A percentile compares a stretch with the other conserved stretches of the same genome.
These are phyloP conservation scores for Cyberlindnera mississippiensis DNA, from an alignment of 805 yeast genomes.

Conservation along the genomic window DNA sequence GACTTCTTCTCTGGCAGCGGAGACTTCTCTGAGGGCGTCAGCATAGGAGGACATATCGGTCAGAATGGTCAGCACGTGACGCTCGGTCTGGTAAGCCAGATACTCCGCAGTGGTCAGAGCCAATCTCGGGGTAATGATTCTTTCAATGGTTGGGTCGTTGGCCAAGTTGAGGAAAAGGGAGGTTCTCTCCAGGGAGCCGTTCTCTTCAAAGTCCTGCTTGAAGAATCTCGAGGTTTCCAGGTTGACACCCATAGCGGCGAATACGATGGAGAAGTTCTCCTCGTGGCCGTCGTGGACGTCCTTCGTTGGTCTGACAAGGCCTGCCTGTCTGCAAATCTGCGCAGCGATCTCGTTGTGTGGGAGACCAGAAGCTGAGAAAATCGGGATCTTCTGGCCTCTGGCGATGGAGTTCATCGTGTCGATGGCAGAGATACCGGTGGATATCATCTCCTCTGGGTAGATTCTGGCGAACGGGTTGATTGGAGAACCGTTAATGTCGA, in stretches of 20 bases:
- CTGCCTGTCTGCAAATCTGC: slow-evolving; percentile 99
- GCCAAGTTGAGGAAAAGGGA: slow-evolving; percentile 96
- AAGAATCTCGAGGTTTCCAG: slow-evolving; percentile 97
- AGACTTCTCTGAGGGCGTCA: slow-evolving; percentile 98
- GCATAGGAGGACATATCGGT: slow-evolving; percentile 99
- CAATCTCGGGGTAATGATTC: slow-evolving; percentile 98
- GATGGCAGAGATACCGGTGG: slow-evolving; percentile 97
- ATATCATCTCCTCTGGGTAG: slow-evolving; percentile 99
- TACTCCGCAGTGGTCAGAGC: slow-evolving; percentile 98
- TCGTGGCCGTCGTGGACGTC: slow-evolving; percentile 99
- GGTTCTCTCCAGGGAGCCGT: slow-evolving; percentile 97
- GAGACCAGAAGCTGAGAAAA: slow-evolving; percentile 97
- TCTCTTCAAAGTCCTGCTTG: slow-evolving; percentile 99
- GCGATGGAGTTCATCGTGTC: slow-evolving; percentile 99
- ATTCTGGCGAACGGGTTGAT: slow-evolving; percentile 97
- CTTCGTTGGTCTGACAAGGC: slow-evolving; percentile 97
- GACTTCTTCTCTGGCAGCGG: slow-evolving; percentile 99
- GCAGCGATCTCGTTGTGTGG: slow-evolving; percentile 99
- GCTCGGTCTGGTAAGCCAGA: slow-evolving; percentile 97
- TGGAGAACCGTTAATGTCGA: slow-evolving; percentile 98
- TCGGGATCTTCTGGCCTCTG: slow-evolving; percentile 99
- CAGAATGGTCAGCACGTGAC: slow-evolving; percentile 95
- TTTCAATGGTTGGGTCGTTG: slow-evolving; percentile 98
- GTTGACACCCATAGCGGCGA: slow-evolving; percentile 99
- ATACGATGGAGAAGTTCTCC: slow-evolving; percentile 97